These are phyloP conservation scores for Penicillium daleae DNA, from an alignment of 495 filamentous ascomycete species.

Conservation along the genomic window DNA sequence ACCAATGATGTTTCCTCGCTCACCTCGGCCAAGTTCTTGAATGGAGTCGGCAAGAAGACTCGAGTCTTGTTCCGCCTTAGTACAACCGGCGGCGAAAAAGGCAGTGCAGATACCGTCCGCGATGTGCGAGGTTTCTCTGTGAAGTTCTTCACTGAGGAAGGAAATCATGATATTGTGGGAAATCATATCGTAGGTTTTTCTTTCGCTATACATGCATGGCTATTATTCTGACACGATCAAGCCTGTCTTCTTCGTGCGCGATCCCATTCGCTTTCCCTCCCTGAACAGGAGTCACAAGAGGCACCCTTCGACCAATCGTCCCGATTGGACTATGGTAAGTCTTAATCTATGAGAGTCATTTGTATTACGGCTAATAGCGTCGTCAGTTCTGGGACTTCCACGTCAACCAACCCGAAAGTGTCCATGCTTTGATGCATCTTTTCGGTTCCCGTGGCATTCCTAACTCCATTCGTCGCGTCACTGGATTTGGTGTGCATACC, in stretches of 20 bases:
- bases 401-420: conserved; percentile 40
- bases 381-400: conserved; percentile 60
- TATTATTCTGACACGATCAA: conserved; percentile 1
- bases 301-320: conserved; percentile 48
- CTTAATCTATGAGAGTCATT: background rate
- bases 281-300: conserved; percentile 57
- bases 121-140: conserved; percentile 67
- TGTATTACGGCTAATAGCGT: background rate
- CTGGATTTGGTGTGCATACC: conserved; percentile 68
- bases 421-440: conserved; percentile 70
- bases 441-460: conserved; percentile 70
- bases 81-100: conserved; percentile 62
- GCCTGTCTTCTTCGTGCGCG: conserved; percentile 58
- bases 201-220: background rate
- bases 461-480: conserved; percentile 61
- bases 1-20: conserved; percentile 54
- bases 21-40: conserved; percentile 50
- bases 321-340: conserved; percentile 54
- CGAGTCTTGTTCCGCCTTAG: conserved; percentile 60
- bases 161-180: conserved; percentile 69
- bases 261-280: conserved; percentile 57
- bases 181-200: conserved; percentile 50
- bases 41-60: conserved; percentile 63
- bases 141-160: conserved; percentile 76
- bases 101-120: conserved; percentile 61